Evolutionary conservation across 2,329 filamentous ascomycete genomes (phyloP).

Genomic region (Didymella pomorum): DNA sequence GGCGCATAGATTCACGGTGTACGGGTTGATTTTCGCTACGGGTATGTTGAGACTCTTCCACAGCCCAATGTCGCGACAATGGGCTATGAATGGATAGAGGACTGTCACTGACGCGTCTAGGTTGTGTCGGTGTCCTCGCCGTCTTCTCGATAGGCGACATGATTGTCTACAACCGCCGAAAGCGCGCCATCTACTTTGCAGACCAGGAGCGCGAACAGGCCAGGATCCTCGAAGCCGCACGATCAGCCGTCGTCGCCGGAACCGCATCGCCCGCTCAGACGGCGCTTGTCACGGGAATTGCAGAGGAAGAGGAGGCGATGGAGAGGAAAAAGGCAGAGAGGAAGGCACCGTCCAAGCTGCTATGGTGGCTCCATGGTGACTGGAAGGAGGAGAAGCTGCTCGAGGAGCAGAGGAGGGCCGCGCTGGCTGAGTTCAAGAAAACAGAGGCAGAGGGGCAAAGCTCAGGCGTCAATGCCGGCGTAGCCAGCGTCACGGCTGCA

Average conservation of each 20-base stretch:
- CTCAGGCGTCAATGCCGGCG: constrained; percentile 13
- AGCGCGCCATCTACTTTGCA: constrained; percentile 68
- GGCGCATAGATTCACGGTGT: constrained; percentile 67
- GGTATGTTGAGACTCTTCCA: constrained; percentile 52
- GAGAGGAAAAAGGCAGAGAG: constrained; percentile 46
- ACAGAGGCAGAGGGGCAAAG: constrained; percentile 35
- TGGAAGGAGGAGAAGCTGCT: constrained; percentile 50
- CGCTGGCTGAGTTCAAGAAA: constrained; percentile 43
- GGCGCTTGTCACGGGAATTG: constrained; percentile 64
- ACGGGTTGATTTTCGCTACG: constrained; percentile 68
- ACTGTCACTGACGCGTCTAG: constrained; percentile 43
- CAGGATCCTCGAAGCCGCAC: constrained; percentile 55
- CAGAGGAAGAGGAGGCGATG: constrained; percentile 66
- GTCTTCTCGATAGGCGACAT: constrained; percentile 72
- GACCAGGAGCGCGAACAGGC: constrained; percentile 58
- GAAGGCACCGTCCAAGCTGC: constrained; percentile 40
- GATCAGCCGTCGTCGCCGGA: constrained; percentile 53
- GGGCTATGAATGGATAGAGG: background rate
- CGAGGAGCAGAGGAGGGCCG: constrained; percentile 45
- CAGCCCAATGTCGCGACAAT: constrained; percentile 21
- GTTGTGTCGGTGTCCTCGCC: constrained; percentile 67
- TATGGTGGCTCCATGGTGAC: constrained; percentile 49
- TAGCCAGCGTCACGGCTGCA: constrained; percentile 39
- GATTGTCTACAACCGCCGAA: constrained; percentile 71
- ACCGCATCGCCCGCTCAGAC: constrained; percentile 60